Evolutionary conservation across 768 basidiomycete genomes (phyloP), one percentile per base, ranked within the genome.

Genomic region (Cystofilobasidium capitatum): DNA sequence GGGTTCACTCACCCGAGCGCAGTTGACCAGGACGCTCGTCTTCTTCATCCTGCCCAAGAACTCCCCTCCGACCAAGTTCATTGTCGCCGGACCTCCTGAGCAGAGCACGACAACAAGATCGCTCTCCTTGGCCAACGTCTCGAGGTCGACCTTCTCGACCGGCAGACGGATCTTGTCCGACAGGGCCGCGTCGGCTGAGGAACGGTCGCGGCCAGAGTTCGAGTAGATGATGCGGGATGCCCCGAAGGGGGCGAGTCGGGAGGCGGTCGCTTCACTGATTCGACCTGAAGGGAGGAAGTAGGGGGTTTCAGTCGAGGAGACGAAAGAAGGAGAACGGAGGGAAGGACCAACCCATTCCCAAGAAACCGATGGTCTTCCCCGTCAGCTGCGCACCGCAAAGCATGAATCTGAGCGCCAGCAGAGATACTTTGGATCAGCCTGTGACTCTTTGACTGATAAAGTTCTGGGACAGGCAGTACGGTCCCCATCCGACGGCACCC

Each of bases 21-120:
- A 83, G 74, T 99, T 99, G 54, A 98, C 86, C 24, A 99, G 76
- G 37, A 97, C 82, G 1, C 85, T 83, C 2, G 84, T 85, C 74
- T 79, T 81, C 82, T 93, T 96, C 94, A 98, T 98, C 77, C 82
- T 82, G 66, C 75, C 78, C 73, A 98, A 76, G 70, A 98, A 89
- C 0, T 70, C 78, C 68, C 84, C 86, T 62, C 87, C 80, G 24
- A 99, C 80, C 26, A 94, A 70, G 71, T 91, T 86, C 59, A 82
- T 79, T 16, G 93, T 96, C 24, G 78, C 78, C 24, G 80, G 74
- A 24, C 60, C 66, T 12, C 66, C 66, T 8, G 61, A 13, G 33
- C 66, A 68, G 6, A 97, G 82, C 12, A 94, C 82, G 72, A 98
- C 87, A 14, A 99, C 72, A 24, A 92, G 82, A 74, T 99, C 94